These are phyloP conservation scores for Zygosaccharomyces gambellarensis DNA, from an alignment of 805 yeast genomes.

Conservation along the genomic window DNA sequence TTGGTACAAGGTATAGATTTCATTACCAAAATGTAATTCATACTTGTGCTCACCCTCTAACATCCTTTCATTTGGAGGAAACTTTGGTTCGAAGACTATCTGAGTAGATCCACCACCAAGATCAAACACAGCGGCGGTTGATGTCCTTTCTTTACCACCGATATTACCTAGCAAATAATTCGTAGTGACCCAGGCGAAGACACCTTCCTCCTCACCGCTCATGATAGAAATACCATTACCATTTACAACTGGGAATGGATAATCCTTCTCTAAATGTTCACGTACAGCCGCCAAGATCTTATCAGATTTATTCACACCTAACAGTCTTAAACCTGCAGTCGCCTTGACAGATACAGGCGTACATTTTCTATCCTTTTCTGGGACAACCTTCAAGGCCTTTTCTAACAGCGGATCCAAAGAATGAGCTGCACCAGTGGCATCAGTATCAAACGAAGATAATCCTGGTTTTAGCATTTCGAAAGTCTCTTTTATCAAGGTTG, in stretches of 20 bases:
- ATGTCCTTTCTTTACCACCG: constrained; percentile 63
- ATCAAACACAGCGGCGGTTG: constrained; percentile 96
- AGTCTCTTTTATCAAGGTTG: constrained; percentile 69
- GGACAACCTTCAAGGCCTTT: constrained; percentile 71
- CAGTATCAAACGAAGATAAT: constrained; percentile 75
- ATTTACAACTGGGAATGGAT: constrained; percentile 87
- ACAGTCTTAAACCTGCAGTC: constrained; percentile 88
- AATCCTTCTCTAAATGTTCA: constrained; percentile 66
- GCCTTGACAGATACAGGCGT: constrained; percentile 97
- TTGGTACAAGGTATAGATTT: constrained; percentile 79
- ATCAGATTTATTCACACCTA: constrained; percentile 70
- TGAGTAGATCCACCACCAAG: constrained; percentile 99
- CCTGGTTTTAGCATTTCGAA: constrained; percentile 93
- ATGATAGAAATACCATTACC: constrained; percentile 86
- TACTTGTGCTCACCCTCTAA: constrained; percentile 86
- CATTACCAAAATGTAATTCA: constrained; percentile 71
- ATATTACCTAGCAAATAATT: constrained; percentile 91
- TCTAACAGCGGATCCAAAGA: constrained; percentile 80
- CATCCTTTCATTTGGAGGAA: constrained; percentile 56
- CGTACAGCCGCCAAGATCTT: constrained; percentile 75
- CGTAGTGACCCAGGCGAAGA: constrained; percentile 97
- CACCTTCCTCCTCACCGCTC: constrained; percentile 98
- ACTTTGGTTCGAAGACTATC: constrained; percentile 94
- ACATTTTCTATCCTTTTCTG: constrained; percentile 65
- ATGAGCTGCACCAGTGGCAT: constrained; percentile 79